Base-by-base conservation (phyloP, 2,329 filamentous ascomycete species). In the Nemania sp. region DNA sequence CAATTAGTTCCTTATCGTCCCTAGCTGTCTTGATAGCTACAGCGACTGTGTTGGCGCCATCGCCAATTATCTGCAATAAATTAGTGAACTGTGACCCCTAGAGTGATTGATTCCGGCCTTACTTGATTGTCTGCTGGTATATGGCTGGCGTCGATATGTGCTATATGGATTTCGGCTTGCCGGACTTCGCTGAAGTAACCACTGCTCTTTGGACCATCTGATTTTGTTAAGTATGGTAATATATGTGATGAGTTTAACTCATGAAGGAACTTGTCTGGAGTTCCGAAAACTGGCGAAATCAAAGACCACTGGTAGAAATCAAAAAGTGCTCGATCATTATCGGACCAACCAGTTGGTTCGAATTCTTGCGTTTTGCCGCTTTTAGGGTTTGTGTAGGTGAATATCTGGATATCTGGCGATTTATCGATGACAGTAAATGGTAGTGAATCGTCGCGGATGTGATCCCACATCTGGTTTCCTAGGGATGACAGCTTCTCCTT, bases 11-110 rank as follows among this genome's bases (percentile, higher is more conserved):
- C 20, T 36, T 15, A 26, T 11, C 24, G 26, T 43, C 37, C 20
- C 22, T 42, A 17, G 47, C 47, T 14, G 11, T 49, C 28, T 49
- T 49, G 14, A 49, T 36, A 28, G 47, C 47, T 11, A 49, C 30
- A 36, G 37, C 5, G 20, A 49, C 39, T 6, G 37, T 36, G 2
- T 36, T n/a, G n/a, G n/a, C n/a, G n/a, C n/a, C 17, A 19, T 15
- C 8, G 14, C 14, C 5, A 14, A 8, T 20, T 14, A 9, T 6
- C 45, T 49, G 33, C 24, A 23, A 37, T 41, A 12, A 41, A n/a
- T 23, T 6, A 33, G 23, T 6, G 12, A 33, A 5, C 19, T 12
- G 2, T 17, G 14, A 8, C 28, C 19, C 14, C 2, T 22, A 15
- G 41, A 12, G 11, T 19, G 15, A n/a, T 28, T 12, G 1, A 23